Conservation (phyloP, 139 green algal genomes). For the Nannochloris sp. region DNA sequence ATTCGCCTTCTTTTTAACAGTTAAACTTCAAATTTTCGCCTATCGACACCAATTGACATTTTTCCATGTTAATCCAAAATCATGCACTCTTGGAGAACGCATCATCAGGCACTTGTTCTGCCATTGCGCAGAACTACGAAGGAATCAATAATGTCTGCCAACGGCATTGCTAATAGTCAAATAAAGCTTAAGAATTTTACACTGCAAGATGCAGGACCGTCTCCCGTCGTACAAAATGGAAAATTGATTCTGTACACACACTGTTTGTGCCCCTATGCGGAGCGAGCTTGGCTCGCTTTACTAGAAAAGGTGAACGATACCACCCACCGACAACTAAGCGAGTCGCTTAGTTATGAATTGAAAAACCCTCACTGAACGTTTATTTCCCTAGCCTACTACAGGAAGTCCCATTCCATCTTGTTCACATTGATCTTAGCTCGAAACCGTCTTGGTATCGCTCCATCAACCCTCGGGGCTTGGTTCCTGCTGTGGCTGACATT, state of each 20-base stretch:
- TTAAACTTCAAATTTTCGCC: too few relatives aligned
- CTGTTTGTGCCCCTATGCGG: constrained; percentile 57
- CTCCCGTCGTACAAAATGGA: not conserved
- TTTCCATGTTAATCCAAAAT: too few relatives aligned
- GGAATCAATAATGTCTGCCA: too few relatives aligned
- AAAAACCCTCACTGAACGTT: too few relatives aligned
- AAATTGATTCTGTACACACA: constrained; percentile 45
- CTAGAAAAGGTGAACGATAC: constrained; percentile 33
- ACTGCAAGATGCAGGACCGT: not conserved
- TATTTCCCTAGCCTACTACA: not conserved
- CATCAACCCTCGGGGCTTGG: constrained; percentile 39
- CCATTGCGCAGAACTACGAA: too few relatives aligned
- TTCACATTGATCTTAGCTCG: constrained; percentile 52
- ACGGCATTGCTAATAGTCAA: too few relatives aligned
- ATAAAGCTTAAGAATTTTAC: too few relatives aligned
- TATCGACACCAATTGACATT: too few relatives aligned
- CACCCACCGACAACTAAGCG: not conserved
- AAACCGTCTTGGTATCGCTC: constrained; percentile 48
- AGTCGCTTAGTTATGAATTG: not conserved
- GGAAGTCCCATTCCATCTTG: constrained; percentile 32
- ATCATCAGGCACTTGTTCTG: too few relatives aligned
- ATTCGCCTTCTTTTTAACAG: too few relatives aligned
- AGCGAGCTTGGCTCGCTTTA: constrained; percentile 47
- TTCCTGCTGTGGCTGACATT: constrained; percentile 40
- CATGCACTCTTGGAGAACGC: too few relatives aligned